A percentile compares a stretch with the other conserved stretches of the same genome.
Conservation (phyloP, 805 yeast species). For the Ogataea salicorniae region DNA sequence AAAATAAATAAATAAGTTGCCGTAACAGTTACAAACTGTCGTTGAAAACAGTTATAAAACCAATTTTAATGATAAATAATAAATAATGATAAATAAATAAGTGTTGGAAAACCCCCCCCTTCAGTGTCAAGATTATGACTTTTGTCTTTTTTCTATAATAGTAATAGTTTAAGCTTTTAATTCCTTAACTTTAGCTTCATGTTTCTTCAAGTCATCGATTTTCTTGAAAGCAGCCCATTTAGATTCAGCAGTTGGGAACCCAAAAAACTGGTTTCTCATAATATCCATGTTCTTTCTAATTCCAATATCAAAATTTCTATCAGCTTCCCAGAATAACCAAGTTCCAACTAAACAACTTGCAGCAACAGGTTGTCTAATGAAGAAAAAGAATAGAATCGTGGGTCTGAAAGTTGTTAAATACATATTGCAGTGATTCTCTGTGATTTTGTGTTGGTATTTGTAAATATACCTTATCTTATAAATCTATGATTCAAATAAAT, state of each 20-base stretch:
- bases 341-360: conserved; percentile 28
- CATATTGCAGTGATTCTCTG: conserved; percentile 4
- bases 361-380: conserved; percentile 34
- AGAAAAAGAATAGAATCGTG: conserved; percentile 31
- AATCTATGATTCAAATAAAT: too few species aligned
- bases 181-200: conserved; percentile 6
- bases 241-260: conserved; percentile 30
- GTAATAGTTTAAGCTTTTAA: background rate
- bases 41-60: background rate
- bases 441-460: too few species aligned
- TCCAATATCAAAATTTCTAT: conserved; percentile 29
- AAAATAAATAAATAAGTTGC: too few species aligned
- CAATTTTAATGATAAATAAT: background rate
- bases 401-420: conserved; percentile 32
- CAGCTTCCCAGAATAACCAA: conserved; percentile 34
- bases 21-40: too few species aligned
- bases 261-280: conserved; percentile 26
- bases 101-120: background rate
- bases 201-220: conserved; percentile 28
- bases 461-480: too few species aligned
- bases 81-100: conserved; percentile 4
- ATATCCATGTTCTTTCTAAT: conserved; percentile 24
- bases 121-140: background rate
- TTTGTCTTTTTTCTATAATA: background rate
- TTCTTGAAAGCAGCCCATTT: conserved; percentile 28